Evolutionary conservation across 2,329 filamentous ascomycete species (phyloP).

Genomic region (Rutstroemia sp.): DNA sequence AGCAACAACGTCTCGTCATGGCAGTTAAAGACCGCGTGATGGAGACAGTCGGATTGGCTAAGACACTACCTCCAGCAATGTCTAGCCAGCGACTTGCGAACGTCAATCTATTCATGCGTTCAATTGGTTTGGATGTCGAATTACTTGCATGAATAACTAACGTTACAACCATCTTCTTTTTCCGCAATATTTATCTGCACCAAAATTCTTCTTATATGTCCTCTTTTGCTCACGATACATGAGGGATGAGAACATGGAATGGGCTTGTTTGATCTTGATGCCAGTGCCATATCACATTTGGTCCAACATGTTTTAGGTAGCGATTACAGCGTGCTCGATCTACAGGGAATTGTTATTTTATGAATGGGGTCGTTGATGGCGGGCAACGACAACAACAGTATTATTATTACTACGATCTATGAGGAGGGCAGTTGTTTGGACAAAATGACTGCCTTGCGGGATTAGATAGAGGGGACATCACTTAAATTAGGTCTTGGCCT

Average conservation of each 20-base stretch:
- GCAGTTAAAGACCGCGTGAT: constrained; percentile 97
- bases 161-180: not conserved
- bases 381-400: not conserved
- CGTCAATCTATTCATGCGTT: constrained; percentile 97
- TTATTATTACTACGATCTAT: constrained; percentile 3
- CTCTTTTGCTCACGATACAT: not conserved
- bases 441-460: too few species aligned
- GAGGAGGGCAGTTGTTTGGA: not conserved
- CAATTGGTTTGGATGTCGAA: constrained; percentile 96
- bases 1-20: constrained; percentile 89
- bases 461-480: too few species aligned
- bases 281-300: constrained; percentile 1
- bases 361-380: constrained; percentile 4
- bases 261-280: constrained; percentile 5
- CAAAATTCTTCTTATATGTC: constrained; percentile 1
- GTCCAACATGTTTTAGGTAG: not conserved
- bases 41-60: constrained; percentile 83
- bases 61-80: constrained; percentile 83
- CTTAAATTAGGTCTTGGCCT: too few species aligned
- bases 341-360: not conserved
- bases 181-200: not conserved
- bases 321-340: not conserved
- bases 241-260: not conserved
- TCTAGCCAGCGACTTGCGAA: constrained; percentile 76
- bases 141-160: constrained; percentile 31